Conservation (phyloP, 441 rosid species). For the Corymbia calophylla region DNA sequence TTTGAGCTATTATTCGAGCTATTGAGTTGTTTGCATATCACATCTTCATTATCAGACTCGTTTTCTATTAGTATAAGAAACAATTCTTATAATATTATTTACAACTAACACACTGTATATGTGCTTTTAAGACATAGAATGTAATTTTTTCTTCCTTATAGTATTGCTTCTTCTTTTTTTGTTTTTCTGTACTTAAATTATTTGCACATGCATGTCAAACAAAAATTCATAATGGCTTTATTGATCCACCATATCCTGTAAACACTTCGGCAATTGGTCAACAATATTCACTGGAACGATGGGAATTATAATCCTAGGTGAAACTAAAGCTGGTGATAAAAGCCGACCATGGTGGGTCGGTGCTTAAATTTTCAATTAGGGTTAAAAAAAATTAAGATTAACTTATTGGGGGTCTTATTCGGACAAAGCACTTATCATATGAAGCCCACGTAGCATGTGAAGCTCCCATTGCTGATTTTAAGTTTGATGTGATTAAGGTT, state of each 20-base stretch:
- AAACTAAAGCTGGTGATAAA: background rate
- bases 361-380: background rate
- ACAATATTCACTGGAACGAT: background rate
- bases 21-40: background rate
- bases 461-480: background rate
- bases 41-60: background rate
- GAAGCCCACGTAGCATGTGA: background rate
- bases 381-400: background rate
- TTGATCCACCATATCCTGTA: background rate
- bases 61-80: background rate
- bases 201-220: background rate
- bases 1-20: background rate
- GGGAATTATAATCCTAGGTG: background rate
- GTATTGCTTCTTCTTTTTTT: no score
- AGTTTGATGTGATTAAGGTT: background rate
- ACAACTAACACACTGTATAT: no score
- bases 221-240: background rate
- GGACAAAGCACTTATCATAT: background rate
- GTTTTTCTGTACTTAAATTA: background rate
- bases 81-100: background rate
- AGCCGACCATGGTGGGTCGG: background rate
- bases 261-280: background rate
- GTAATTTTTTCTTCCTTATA: background rate
- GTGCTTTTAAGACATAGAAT: no score
- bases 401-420: background rate